Conservation (phyloP, 2,329 filamentous ascomycete genomes). For the Colletotrichum echinochloae region DNA sequence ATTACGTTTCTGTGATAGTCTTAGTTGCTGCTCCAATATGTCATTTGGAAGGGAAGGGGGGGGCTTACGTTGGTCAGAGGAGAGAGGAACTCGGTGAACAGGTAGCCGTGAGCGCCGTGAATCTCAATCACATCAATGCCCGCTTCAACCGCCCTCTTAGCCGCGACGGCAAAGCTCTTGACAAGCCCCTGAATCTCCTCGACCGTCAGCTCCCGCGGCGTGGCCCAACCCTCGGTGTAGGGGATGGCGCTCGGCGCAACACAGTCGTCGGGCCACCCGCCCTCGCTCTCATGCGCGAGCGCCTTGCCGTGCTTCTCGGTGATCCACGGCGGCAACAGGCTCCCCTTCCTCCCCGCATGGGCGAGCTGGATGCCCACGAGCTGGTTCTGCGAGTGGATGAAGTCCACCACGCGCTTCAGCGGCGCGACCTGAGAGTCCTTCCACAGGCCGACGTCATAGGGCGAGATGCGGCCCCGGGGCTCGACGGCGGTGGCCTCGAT, state of each 20-base stretch:
- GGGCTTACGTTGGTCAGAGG: conserved; percentile 64
- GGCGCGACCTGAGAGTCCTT: conserved; percentile 83
- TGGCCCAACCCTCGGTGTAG: conserved; percentile 70
- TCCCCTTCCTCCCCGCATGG: conserved; percentile 81
- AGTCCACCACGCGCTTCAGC: conserved; percentile 78
- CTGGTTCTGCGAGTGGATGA: conserved; percentile 82
- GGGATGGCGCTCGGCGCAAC: conserved; percentile 64
- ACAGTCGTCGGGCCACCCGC: conserved; percentile 70
- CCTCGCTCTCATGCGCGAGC: conserved; percentile 63
- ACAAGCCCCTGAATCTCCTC: conserved; percentile 77
- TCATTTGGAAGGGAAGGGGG: neutral
- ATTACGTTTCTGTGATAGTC: conserved; percentile 60
- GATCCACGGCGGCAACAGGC: conserved; percentile 74
- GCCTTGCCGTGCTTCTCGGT: conserved; percentile 58
- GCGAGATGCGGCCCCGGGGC: conserved; percentile 84
- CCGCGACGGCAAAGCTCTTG: conserved; percentile 68
- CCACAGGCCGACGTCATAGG: conserved; percentile 85
- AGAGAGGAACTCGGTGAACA: conserved; percentile 74
- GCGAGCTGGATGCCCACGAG: conserved; percentile 84
- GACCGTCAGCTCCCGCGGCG: conserved; percentile 75
- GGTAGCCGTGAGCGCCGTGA: conserved; percentile 74
- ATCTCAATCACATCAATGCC: conserved; percentile 83
- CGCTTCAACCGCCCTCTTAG: conserved; percentile 71
- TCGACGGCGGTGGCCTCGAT: conserved; percentile 84
- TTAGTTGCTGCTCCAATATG: neutral